Conservation (phyloP, 2,329 filamentous ascomycete genomes). For the Chaetothyriales sp. region DNA sequence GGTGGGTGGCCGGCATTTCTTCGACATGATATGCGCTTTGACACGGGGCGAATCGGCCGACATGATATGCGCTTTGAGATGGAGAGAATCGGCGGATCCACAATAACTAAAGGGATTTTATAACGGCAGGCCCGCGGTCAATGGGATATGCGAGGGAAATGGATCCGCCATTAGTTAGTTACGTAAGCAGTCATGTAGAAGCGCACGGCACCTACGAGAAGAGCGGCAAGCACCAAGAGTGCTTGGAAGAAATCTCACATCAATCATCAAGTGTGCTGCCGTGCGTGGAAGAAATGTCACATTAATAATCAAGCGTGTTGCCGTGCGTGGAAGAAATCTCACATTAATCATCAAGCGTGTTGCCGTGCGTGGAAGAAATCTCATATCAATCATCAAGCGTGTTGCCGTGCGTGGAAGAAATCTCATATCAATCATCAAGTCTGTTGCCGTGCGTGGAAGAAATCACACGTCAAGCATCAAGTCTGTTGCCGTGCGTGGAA, state of each 20-base stretch:
- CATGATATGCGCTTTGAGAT: background rate
- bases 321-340: constrained; percentile 9
- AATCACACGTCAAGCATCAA: no score
- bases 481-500: constrained; percentile 11
- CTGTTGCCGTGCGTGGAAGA: no score
- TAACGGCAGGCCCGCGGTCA: background rate
- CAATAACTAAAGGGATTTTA: background rate
- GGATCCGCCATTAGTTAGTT: background rate
- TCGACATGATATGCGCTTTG: background rate
- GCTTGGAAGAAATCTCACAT: constrained; percentile 10
- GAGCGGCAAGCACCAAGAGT: background rate
- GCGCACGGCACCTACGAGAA: background rate
- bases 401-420: constrained; percentile 10
- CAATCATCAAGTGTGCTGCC: constrained; percentile 2
- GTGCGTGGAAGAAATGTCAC: no score
- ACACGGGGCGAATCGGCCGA: background rate
- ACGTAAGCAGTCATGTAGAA: background rate
- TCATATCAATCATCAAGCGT: no score
- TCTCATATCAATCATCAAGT: constrained; percentile 4
- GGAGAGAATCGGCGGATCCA: background rate
- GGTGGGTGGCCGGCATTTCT: background rate
- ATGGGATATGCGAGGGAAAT: background rate
- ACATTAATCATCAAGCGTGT: constrained; percentile 2
- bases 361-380: no score
- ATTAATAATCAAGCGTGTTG: no score